Evolutionary conservation across 1,284 basidiomycete species (phyloP), one percentile per base, ranked within the genome.

Genomic region (Hypsizygus ulmarius): DNA sequence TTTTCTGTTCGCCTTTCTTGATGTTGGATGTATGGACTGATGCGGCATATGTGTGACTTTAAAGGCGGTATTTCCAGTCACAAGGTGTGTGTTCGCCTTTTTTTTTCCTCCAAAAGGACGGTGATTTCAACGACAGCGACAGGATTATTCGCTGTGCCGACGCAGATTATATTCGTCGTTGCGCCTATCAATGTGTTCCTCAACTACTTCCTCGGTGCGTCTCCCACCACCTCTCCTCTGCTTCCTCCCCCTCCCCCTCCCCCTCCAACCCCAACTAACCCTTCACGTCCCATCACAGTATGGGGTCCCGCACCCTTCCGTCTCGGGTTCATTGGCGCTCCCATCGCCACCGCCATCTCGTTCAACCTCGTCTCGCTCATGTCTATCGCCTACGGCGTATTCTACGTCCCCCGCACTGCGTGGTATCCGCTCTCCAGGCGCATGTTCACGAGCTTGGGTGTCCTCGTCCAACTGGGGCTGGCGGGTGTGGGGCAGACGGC

Each of bases 261-360:
- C 11, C 30, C 6, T 19, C 34, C 16, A 41, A 43, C 34, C 28
- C 27, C 21, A 6, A 43, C 7, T n/a, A n/a, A n/a, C 11, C 44
- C n/a, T 41, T 9, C n/a, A 39, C 11, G 12, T 3, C 9, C n/a
- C 10, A 3, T 16, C 10, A 3, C 43, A 87, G 90, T 95, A 0
- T 93, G 90, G 90, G 92, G 92, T 2, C 92, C 92, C 0, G 69
- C 76, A 25, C 69, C 80, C 2, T 67, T 94, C 45, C 74, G 89
- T 12, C 72, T 98, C 1, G 96, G 96, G 6, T 99, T 94, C 67
- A 83, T 93, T 50, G 96, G 96, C 7, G 95, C 95, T 1, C 95
- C 96, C 0, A 75, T 97, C 30, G 90, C 95, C 0, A 93, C 91
- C 0, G 88, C 90, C 0, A 77, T 96, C 50, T 90, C 89, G 2